Conservation (phyloP, 1,284 basidiomycete genomes). For the Malassezia cuniculi region DNA sequence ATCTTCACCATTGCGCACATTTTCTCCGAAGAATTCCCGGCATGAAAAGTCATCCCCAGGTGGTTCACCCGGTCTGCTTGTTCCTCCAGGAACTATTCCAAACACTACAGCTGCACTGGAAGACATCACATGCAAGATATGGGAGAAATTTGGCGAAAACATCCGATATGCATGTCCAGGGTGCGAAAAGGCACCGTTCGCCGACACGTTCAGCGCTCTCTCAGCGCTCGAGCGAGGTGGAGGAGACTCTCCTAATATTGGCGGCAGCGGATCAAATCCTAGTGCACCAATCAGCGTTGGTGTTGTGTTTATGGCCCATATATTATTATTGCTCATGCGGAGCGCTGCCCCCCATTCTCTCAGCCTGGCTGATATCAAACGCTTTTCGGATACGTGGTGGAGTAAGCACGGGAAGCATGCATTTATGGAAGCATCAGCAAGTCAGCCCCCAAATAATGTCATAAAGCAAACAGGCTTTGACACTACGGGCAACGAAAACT, state of each 20-base stretch:
- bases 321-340: conserved; percentile 28
- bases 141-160: conserved; percentile 30
- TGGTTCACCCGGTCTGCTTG: too few relatives aligned
- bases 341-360: conserved; percentile 22
- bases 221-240: conserved; percentile 16
- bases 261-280: conserved; percentile 7
- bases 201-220: conserved; percentile 24
- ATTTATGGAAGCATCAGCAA: conserved; percentile 13
- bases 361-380: conserved; percentile 29
- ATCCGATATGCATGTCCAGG: conserved; percentile 27
- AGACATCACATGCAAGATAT: conserved; percentile 25
- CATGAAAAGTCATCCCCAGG: too few relatives aligned
- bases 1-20: too few relatives aligned
- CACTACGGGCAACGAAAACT: conserved; percentile 17
- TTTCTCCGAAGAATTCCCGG: too few relatives aligned
- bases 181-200: conserved; percentile 20
- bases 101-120: conserved; percentile 30
- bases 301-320: conserved; percentile 27
- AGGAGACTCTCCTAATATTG: not conserved
- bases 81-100: conserved; percentile 7
- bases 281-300: conserved; percentile 19
- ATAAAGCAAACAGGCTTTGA: conserved; percentile 19
- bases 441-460: not conserved
- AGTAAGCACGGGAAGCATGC: conserved; percentile 19
- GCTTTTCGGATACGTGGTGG: conserved; percentile 28